Evolutionary conservation across 2,329 filamentous ascomycete species (phyloP), one percentile per base, ranked within the genome.

Genomic region (Beauveria medogensis): DNA sequence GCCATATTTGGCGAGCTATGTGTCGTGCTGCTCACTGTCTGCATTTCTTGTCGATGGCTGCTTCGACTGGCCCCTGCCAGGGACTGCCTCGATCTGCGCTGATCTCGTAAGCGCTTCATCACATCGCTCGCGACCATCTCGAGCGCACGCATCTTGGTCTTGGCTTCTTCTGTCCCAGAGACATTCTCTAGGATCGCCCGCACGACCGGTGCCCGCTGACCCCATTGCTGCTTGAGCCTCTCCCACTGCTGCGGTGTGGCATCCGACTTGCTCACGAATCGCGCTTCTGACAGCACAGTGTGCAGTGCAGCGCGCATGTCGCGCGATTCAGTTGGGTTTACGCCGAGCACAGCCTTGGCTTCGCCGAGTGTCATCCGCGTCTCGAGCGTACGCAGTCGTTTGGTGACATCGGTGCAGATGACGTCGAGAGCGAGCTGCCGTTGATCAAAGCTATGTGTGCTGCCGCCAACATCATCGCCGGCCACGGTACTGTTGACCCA

Each of bases 321-420:
- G 30, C 90, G 83, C 3, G 73, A 70, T 65, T 78, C 67, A 43
- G 73, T 69, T 0, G 79, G 78, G 61, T 80, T 77, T 44, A 80
- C 63, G 0, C 75, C 75, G 14, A 81, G 69, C 1, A 73, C 66
- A 18, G 88, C 89, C 71, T 91, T 92, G 5, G 89, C 89, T 62
- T 92, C 87, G 1, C 84, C 81, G 50, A 93, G 82, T 1, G 85
- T 87, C 81, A 93, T 86, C n/a, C 82, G 79, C 40, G 78, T 80
- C 54, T 85, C 82, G 61, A 84, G 14, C 77, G 84, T 67, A 20
- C 90, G 84, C 78, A 92, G 86, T 22, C 88, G 80, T 73, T 94
- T 94, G 1, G 89, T 92, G 34, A 93, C 88, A 73, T 93, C 90
- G 30, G 84, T 88, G 69, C 89, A 92, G 26, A 95, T 86, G 51